Evolutionary conservation across 805 yeast species (phyloP), one percentile per base, ranked within the genome.

Genomic region (Torulaspora microellipsoides): DNA sequence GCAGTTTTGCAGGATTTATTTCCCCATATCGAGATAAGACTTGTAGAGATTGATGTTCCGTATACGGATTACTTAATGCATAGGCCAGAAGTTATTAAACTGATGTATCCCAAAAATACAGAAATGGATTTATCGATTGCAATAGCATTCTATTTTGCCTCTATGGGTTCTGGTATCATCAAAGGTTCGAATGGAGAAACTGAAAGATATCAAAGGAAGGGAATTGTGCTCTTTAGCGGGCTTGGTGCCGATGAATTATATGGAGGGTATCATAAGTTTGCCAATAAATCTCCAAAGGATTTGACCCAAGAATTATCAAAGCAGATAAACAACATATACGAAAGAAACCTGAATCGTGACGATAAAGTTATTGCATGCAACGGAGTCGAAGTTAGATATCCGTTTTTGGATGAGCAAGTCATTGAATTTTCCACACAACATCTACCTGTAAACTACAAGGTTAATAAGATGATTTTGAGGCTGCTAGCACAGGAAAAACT

Each of bases 41-140:
- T 91, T 28, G 71, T 84, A 2, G 90, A 89, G 54, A 72, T 86
- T 4, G 77, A 93, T 56, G 84, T 93, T 2, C 67, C 84, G 1
- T 90, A 83, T 55, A 77, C 75, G 5, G 82, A 78, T 37, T 87
- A 88, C 66, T 54, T 76, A 8, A 34, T 56, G 2, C 75, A 75
- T 30, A 75, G 73, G 40, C 63, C 68, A 1, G 61, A 67, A 2
- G 95, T 91, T 0, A 64, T 71, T 34, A 67, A 73, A 20, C 67
- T 91, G 34, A 93, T 93, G 75, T 81, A 72, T 56, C 99, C 99
- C 0, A 78, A 81, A 46, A 73, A 77, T 34, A 89, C 96, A 0
- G 98, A 89, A 51, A 93, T 93, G 98, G 99, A 93, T 62, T 66
- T 89, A 15, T 85, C 96, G 1, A 93, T 93, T 40, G 97, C 97